Evolutionary conservation across 208 protist species (phyloP).

Genomic region (Trichomonas vaginalis): DNA sequence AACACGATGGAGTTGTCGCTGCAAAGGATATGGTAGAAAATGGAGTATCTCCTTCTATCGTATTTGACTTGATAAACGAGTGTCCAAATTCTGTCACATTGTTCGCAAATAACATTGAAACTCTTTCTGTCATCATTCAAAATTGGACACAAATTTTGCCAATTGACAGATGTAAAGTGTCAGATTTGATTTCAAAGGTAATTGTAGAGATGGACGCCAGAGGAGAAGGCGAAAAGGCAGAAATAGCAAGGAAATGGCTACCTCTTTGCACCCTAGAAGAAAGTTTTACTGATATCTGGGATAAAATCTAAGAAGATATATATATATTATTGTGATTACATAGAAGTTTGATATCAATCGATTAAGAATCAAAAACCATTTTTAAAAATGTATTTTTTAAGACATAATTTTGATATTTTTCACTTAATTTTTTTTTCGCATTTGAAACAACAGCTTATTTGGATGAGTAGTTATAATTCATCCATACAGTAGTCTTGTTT

Average conservation of each 20-base stretch:
- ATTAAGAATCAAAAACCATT: no score
- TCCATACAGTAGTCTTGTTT: no score
- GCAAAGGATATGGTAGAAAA: background rate
- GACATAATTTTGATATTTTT: no score
- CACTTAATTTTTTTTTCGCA: no score
- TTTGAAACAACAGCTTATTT: no score
- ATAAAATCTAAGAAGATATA: background rate
- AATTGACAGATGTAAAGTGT: background rate
- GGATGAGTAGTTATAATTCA: no score
- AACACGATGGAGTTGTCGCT: background rate
- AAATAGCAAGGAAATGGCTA: background rate
- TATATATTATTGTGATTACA: background rate
- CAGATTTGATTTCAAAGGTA: background rate
- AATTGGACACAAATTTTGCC: background rate
- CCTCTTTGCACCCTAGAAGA: background rate
- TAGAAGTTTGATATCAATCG: background rate
- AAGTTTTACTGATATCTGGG: background rate
- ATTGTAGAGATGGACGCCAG: background rate
- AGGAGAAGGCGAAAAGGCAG: background rate
- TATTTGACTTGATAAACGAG: background rate
- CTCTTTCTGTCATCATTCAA: background rate
- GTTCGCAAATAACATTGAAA: background rate
- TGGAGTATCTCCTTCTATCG: background rate
- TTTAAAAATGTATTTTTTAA: no score
- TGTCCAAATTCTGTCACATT: background rate